A percentile compares a stretch with the other conserved stretches of the same genome.
These are phyloP conservation scores for Phylloporus sp. DNA, from an alignment of 768 basidiomycete genomes.

Conservation along the genomic window DNA sequence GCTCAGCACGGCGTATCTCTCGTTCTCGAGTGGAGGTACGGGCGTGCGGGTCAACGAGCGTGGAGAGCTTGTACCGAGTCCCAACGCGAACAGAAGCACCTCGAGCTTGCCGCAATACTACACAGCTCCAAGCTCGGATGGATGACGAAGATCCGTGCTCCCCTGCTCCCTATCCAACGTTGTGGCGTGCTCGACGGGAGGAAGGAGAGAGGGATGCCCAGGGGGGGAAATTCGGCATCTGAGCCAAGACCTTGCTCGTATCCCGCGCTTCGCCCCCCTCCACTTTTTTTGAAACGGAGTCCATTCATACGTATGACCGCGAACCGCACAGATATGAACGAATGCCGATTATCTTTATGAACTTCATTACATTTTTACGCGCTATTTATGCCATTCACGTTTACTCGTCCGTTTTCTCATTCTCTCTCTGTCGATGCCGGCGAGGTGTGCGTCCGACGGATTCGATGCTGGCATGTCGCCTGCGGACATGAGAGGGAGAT, in stretches of 20 bases:
- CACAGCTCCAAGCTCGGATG: conserved; percentile 7
- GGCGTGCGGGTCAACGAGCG: conserved; percentile 24
- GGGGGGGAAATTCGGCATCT: neutral
- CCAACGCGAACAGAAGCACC: neutral
- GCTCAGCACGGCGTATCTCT: conserved; percentile 23
- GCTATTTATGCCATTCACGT: conserved; percentile 25
- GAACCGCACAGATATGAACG: conserved; percentile 3
- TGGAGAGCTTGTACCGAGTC: conserved; percentile 20
- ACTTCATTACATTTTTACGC: conserved; percentile 6
- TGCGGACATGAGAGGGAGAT: conserved; percentile 6
- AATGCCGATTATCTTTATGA: conserved; percentile 26
- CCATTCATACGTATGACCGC: conserved; percentile 9
- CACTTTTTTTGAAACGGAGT: neutral
- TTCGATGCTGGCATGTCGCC: neutral
- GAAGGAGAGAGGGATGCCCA: neutral
- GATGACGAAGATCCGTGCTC: conserved; percentile 6
- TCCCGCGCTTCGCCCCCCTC: neutral
- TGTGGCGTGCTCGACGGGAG: too few species aligned
- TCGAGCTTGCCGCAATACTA: conserved; percentile 11
- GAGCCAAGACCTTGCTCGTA: neutral
- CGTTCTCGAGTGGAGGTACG: conserved; percentile 21
- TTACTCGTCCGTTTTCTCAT: neutral
- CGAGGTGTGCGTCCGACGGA: neutral
- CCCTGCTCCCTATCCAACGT: too few species aligned
- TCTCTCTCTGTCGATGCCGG: neutral